phyloP scores from a whole-genome alignment of 257 asterid genomes.

The Parsonsia alboflavescens region DNA sequence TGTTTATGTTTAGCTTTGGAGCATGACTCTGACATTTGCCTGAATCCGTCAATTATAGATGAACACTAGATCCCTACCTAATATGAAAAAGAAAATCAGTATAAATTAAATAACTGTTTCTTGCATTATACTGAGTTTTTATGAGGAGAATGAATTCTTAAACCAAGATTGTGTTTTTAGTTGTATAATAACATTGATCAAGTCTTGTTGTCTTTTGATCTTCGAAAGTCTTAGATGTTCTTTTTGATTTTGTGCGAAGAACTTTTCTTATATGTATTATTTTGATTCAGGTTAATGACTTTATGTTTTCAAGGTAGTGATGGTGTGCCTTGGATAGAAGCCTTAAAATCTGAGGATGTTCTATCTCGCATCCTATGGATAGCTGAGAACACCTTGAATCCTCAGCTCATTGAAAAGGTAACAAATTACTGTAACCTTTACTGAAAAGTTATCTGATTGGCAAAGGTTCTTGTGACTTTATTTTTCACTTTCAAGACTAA shows the following conservation, averaged over 20 bases:
- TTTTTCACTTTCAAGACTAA: background rate
- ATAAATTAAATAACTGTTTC: background rate
- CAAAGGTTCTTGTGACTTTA: too few relatives aligned
- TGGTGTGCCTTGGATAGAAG: constrained; percentile 61
- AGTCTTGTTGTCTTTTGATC: background rate
- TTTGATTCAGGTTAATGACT: constrained; percentile 57
- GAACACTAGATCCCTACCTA: background rate
- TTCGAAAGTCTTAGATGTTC: background rate
- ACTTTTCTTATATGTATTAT: constrained; percentile 22
- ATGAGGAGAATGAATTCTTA: background rate
- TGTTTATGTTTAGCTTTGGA: background rate
- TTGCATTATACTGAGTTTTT: background rate
- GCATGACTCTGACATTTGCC: background rate
- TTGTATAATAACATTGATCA: background rate
- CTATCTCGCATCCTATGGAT: constrained; percentile 80
- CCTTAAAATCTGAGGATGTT: constrained; percentile 54
- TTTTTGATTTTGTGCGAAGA: constrained; percentile 8
- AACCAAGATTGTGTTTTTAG: background rate
- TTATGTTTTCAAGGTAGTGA: constrained; percentile 69
- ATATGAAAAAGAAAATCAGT: background rate
- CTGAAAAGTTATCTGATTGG: too few relatives aligned
- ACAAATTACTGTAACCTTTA: background rate
- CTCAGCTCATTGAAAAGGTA: constrained; percentile 73
- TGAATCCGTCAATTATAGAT: background rate
- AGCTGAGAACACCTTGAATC: constrained; percentile 74